A percentile compares a stretch with the other conserved stretches of the same genome.
Conservation (phyloP, 2,329 filamentous ascomycete genomes). For the Exophiala viscosa region DNA sequence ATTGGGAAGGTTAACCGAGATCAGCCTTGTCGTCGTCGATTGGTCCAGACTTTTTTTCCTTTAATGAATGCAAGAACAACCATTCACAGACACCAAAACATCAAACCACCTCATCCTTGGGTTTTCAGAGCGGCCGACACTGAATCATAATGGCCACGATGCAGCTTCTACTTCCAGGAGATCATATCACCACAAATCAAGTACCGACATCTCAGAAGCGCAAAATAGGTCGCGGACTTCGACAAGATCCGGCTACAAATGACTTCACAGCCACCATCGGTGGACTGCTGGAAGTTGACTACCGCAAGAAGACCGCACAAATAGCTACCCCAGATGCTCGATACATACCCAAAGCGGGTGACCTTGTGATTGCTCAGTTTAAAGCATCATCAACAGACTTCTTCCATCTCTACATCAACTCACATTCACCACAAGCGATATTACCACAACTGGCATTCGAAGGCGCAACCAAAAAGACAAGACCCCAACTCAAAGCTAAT, state of each 20-base stretch:
- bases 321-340: slow-evolving; percentile 44
- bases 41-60: background rate
- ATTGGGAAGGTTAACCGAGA: slow-evolving; percentile 16
- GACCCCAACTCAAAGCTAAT: slow-evolving; percentile 70
- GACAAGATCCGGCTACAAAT: slow-evolving; percentile 56
- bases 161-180: slow-evolving; percentile 77
- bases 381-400: slow-evolving; percentile 70
- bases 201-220: slow-evolving; percentile 66
- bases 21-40: slow-evolving; percentile 14
- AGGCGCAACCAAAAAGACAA: slow-evolving; percentile 83
- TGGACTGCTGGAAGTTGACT: slow-evolving; percentile 37
- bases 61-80: too few relatives aligned
- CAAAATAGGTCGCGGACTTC: slow-evolving; percentile 64
- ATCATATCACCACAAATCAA: slow-evolving; percentile 61
- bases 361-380: slow-evolving; percentile 84
- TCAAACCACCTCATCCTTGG: too few relatives aligned
- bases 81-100: too few relatives aligned
- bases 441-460: slow-evolving; percentile 92
- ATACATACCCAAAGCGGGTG: slow-evolving; percentile 76
- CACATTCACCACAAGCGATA: slow-evolving; percentile 59
- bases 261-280: slow-evolving; percentile 35
- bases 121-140: too few relatives aligned
- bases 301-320: slow-evolving; percentile 38
- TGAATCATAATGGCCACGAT: slow-evolving; percentile 51
- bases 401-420: slow-evolving; percentile 74